Conservation (phyloP, 352 stramenopile species). For the Pythium apleroticum region DNA sequence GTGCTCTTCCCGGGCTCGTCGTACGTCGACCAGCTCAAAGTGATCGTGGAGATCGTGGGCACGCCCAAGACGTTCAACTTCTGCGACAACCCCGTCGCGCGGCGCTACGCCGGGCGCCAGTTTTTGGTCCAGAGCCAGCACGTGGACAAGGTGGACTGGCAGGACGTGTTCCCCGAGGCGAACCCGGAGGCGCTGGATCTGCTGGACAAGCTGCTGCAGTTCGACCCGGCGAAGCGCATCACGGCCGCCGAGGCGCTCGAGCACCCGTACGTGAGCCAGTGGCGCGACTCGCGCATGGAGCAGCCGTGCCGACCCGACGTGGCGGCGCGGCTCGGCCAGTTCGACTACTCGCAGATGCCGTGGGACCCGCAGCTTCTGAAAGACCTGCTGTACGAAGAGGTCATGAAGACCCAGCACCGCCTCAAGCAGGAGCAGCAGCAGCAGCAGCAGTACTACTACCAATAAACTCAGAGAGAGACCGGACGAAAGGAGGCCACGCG, state of each 20-base stretch:
- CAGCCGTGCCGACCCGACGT: constrained; percentile 52
- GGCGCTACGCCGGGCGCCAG: constrained; percentile 80
- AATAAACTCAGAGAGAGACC: neutral
- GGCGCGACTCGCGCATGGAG: constrained; percentile 68
- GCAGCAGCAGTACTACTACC: neutral
- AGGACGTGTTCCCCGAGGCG: constrained; percentile 73
- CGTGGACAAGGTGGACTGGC: constrained; percentile 77
- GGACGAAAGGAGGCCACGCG: no score
- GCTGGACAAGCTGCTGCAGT: constrained; percentile 85
- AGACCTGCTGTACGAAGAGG: constrained; percentile 77
- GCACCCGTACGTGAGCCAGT: constrained; percentile 89
- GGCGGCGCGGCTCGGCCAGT: constrained; percentile 55
- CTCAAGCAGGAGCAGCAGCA: constrained; percentile 27
- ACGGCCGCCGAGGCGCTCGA: constrained; percentile 79
- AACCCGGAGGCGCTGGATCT: constrained; percentile 87
- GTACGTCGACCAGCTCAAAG: constrained; percentile 87
- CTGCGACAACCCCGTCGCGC: constrained; percentile 79
- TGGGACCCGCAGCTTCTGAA: constrained; percentile 77
- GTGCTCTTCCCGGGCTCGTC: constrained; percentile 85
- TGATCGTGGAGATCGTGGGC: constrained; percentile 85
- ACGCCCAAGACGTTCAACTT: constrained; percentile 86
- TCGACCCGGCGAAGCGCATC: constrained; percentile 87
- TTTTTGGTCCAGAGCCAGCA: constrained; percentile 74
- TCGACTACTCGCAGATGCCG: constrained; percentile 73
- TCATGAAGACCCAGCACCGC: constrained; percentile 65